Evolutionary conservation across 345 rosid species (phyloP).

Genomic region (Carallia brachiata): DNA sequence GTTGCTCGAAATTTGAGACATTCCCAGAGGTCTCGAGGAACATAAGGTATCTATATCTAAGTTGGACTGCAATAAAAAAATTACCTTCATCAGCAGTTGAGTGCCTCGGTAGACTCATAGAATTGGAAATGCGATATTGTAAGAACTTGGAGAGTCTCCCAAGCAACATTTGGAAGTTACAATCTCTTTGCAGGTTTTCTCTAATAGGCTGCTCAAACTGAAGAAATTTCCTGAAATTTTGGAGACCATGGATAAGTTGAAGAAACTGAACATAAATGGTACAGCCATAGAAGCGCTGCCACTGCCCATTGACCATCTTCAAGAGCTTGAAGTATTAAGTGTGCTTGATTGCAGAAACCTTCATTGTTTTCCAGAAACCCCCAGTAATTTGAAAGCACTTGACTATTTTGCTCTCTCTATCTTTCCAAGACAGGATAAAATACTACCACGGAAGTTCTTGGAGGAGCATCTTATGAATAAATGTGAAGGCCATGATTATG

Average conservation of each 20-base stretch:
- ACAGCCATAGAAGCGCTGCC: slow-evolving; percentile 10
- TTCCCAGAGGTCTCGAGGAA: slow-evolving; percentile 9
- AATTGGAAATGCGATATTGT: not conserved
- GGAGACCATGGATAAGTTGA: not conserved
- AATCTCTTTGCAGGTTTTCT: not conserved
- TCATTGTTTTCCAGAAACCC: slow-evolving; percentile 2
- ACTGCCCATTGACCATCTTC: not conserved
- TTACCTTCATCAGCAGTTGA: not conserved
- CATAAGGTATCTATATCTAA: not conserved
- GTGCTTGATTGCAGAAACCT: slow-evolving; percentile 11
- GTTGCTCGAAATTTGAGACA: slow-evolving; percentile 3
- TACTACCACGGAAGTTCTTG: not conserved
- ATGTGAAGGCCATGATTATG: too few species aligned
- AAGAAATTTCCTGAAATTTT: not conserved
- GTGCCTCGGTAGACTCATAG: not conserved
- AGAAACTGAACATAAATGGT: not conserved
- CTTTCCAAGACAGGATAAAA: not conserved
- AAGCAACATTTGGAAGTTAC: not conserved
- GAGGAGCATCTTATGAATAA: too few species aligned
- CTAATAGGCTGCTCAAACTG: not conserved
- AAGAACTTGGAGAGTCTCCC: not conserved
- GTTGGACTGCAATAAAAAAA: slow-evolving; percentile 10
- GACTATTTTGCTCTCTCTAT: slow-evolving; percentile 3
- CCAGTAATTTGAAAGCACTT: not conserved
- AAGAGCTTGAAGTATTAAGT: slow-evolving; percentile 4